phyloP scores from a whole-genome alignment of 257 asterid genomes.

The Anisodus tanguticus region DNA sequence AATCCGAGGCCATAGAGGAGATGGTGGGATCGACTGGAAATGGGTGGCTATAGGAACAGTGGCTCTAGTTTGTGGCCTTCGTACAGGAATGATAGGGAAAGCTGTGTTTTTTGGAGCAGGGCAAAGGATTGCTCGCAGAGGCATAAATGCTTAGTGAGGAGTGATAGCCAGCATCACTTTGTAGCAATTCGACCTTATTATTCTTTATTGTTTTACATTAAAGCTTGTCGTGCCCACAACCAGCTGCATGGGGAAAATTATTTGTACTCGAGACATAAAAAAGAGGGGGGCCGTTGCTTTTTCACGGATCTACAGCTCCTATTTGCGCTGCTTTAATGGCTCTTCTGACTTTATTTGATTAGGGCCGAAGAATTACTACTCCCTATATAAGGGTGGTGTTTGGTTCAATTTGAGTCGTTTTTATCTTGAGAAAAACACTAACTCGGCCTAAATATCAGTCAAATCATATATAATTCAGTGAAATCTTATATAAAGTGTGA shows the following conservation, averaged over 20 bases:
- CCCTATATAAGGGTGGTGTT: not conserved
- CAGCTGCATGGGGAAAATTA: not conserved
- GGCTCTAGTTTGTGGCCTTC: conserved; percentile 72
- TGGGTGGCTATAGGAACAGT: conserved; percentile 62
- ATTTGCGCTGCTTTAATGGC: too few species aligned
- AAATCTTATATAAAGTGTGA: not conserved
- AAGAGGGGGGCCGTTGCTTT: too few species aligned
- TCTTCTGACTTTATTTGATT: not conserved
- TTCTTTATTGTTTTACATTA: conserved; percentile 27
- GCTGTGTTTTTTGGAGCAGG: conserved; percentile 74
- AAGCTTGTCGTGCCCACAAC: not conserved
- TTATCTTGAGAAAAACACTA: not conserved
- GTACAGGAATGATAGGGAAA: conserved; percentile 69
- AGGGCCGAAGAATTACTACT: not conserved
- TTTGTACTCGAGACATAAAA: too few species aligned
- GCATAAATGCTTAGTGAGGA: conserved; percentile 42
- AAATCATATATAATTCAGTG: not conserved
- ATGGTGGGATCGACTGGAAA: conserved; percentile 45
- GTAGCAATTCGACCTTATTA: conserved; percentile 12
- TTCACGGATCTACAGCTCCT: too few species aligned
- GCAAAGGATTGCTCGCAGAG: conserved; percentile 61
- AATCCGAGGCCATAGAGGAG: conserved; percentile 50
- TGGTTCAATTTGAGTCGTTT: not conserved
- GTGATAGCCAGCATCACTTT: not conserved
- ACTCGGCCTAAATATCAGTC: not conserved